Base-by-base conservation (phyloP, 306 rosid genomes). In the Senna tora region DNA sequence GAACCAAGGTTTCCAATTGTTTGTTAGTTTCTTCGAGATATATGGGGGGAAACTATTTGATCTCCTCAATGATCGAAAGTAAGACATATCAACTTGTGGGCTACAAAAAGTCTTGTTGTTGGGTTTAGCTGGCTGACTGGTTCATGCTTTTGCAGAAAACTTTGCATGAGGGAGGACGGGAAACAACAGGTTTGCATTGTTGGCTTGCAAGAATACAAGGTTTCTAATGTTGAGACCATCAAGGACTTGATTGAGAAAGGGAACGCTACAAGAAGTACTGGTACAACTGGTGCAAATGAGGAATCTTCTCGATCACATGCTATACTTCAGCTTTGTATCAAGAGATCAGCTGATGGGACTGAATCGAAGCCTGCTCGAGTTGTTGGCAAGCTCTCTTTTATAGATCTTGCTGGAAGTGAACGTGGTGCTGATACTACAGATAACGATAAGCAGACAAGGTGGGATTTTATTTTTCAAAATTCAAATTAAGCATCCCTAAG, bases 221-320 rank as follows among this genome's bases (percentile, higher is more conserved):
- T 88, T 62, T 81, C 79, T 71, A 65, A 85, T 69, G 97, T 86
- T 71, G 97, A 85, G 83, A 79, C 82, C 36, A 89, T 91, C 75
- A 82, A 79, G 76, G 92, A 85, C 68, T 83, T 88, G 38, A 87
- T 87, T 76, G 95, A 83, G 83, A 91, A 75, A 69, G 90, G 97
- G 67, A 91, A 75, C 69, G 77, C 90, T 60, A 30, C 92, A 22
- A 91, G 97, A 85, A 91, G 88, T 82, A 88, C 90, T 9, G 95
- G 92, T 42, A 91, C 89, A 74, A 90, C 97, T 21, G 97, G 97
- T 69, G 97, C 94, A 57, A 88, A 88, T 43, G 97, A 90, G 79
- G 97, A 90, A 80, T 91, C 97, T 21, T 91, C 97, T 64, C 78
- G 97, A 75, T 88, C 97, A 38, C 97, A 91, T 84, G 97, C 97